Conservation (phyloP, 805 yeast genomes). For the Ogataea pini region DNA sequence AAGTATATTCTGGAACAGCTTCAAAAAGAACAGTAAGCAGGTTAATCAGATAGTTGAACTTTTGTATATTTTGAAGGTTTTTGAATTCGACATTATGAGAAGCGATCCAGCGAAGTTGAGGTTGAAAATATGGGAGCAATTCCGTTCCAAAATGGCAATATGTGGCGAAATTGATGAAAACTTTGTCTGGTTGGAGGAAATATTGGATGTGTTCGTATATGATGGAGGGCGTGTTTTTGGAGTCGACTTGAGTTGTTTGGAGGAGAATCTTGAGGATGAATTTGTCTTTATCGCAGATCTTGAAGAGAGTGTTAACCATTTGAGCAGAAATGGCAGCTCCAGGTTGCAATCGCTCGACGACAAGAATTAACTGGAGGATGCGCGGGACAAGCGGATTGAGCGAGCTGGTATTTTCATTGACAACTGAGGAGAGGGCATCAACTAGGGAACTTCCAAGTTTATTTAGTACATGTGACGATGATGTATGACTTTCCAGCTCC, state of each 20-base stretch:
- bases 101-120: constrained; percentile 17
- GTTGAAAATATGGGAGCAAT: constrained; percentile 1
- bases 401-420: neutral
- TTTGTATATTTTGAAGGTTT: constrained; percentile 3
- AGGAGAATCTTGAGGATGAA: constrained; percentile 5
- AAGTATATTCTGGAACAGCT: constrained; percentile 2
- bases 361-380: neutral
- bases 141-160: neutral
- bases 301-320: constrained; percentile 9
- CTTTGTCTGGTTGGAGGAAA: constrained; percentile 9
- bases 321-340: neutral
- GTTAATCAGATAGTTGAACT: constrained; percentile 18
- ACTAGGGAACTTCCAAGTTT: neutral
- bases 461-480: neutral
- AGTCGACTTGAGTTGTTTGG: neutral
- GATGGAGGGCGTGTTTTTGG: neutral
- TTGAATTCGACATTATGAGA: constrained; percentile 4
- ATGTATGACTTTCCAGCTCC: neutral
- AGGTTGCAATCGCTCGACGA: neutral
- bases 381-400: neutral
- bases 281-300: constrained; percentile 11
- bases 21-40: constrained; percentile 14
- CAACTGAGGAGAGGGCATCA: neutral
- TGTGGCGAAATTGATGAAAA: constrained; percentile 8
- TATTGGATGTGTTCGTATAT: constrained; percentile 8